These are phyloP conservation scores for Cucurbita argyrosperma DNA, from an alignment of 306 rosid genomes.

Conservation along the genomic window DNA sequence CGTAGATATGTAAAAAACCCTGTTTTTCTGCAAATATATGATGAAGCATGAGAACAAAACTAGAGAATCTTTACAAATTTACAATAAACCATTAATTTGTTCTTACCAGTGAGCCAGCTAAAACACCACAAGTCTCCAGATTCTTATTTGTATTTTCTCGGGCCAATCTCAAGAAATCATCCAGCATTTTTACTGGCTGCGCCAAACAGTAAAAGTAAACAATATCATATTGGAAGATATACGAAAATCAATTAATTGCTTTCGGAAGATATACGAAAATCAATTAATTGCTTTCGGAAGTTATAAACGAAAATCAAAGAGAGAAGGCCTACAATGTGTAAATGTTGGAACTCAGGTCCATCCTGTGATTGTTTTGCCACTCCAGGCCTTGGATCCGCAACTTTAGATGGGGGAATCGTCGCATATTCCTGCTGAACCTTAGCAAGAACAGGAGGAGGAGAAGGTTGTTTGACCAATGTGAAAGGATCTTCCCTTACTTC, in stretches of 20 bases:
- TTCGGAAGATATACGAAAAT: neutral
- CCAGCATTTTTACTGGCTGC: slow-evolving; percentile 93
- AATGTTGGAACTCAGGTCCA: slow-evolving; percentile 58
- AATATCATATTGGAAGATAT: slow-evolving; percentile 5
- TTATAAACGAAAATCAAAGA: neutral
- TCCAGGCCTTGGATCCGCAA: slow-evolving; percentile 99
- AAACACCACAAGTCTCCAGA: slow-evolving; percentile 89
- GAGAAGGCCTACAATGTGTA: slow-evolving; percentile 57
- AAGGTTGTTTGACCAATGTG: slow-evolving; percentile 57
- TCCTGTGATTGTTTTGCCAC: slow-evolving; percentile 48
- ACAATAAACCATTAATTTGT: neutral
- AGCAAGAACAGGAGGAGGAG: slow-evolving; percentile 93
- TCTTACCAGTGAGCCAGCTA: slow-evolving; percentile 92
- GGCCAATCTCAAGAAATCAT: slow-evolving; percentile 83
- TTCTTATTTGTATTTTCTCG: slow-evolving; percentile 63
- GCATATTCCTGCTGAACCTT: slow-evolving; percentile 38
- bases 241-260: neutral
- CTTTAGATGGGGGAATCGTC: slow-evolving; percentile 73
- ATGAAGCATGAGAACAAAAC: slow-evolving; percentile 15
- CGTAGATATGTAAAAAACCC: slow-evolving; percentile 84
- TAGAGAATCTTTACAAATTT: neutral
- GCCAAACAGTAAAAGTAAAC: slow-evolving; percentile 7
- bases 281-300: neutral
- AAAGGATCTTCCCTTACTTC: slow-evolving; percentile 50
- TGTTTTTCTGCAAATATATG: slow-evolving; percentile 63